Conservation (phyloP, 2,329 filamentous ascomycete genomes). For the Colletotrichum gigasporum region DNA sequence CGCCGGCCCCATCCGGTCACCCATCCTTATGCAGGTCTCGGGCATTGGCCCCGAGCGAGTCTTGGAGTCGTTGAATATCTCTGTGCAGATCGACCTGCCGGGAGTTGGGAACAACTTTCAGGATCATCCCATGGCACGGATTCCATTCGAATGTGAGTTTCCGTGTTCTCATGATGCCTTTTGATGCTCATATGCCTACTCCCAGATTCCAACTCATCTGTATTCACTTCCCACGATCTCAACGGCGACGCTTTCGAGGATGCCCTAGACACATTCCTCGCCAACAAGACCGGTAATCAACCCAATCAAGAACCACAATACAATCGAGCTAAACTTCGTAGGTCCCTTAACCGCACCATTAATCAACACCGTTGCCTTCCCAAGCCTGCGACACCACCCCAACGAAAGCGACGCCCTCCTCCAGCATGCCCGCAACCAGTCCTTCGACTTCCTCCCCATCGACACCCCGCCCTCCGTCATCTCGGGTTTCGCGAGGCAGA, state of each 20-base stretch:
- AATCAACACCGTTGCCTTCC: slow-evolving; percentile 41
- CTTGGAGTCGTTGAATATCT: slow-evolving; percentile 38
- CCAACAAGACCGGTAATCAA: slow-evolving; percentile 19
- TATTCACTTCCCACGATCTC: slow-evolving; percentile 18
- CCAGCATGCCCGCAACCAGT: slow-evolving; percentile 36
- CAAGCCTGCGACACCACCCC: slow-evolving; percentile 35
- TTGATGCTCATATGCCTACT: no score
- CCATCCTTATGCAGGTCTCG: slow-evolving; percentile 54
- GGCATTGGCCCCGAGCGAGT: slow-evolving; percentile 43
- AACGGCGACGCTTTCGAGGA: slow-evolving; percentile 7
- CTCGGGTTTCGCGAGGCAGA: slow-evolving; percentile 48
- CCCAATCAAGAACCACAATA: no score
- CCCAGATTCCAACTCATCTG: slow-evolving; percentile 19
- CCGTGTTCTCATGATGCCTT: slow-evolving; percentile 5
- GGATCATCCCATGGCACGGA: slow-evolving; percentile 39
- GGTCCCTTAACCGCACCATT: slow-evolving; percentile 35
- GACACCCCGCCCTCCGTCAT: slow-evolving; percentile 43
- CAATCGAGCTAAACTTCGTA: not conserved
- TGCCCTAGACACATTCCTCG: slow-evolving; percentile 7
- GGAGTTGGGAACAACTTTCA: slow-evolving; percentile 44
- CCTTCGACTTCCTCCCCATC: slow-evolving; percentile 31
- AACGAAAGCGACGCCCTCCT: slow-evolving; percentile 34
- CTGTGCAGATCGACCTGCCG: slow-evolving; percentile 41
- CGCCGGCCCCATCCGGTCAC: slow-evolving; percentile 52
- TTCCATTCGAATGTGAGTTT: slow-evolving; percentile 36